Percentiles rank a stretch among this genome's conserved stretches.
Conservation (phyloP, 352 stramenopile genomes). For the Hyaloperonospora brassicae region DNA sequence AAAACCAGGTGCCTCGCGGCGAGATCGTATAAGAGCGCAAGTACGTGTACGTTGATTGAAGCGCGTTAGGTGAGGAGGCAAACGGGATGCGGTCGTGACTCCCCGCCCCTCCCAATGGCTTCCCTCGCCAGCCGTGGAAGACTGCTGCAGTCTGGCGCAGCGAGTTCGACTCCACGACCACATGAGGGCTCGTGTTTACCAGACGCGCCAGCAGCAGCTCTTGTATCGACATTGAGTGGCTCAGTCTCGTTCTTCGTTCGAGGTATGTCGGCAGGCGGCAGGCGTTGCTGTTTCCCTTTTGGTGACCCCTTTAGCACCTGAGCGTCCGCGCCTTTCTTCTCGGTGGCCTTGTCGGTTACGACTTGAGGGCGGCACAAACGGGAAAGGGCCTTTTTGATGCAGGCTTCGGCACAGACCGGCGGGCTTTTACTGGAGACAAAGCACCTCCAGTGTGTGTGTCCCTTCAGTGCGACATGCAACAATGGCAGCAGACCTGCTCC, state of each 20-base stretch:
- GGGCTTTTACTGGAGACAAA: no score
- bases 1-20: background rate
- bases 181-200: conserved; percentile 12
- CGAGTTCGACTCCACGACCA: background rate
- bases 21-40: no score
- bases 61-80: background rate
- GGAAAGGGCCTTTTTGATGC: no score
- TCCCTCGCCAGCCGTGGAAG: background rate
- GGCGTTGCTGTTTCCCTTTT: background rate
- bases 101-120: background rate
- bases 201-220: background rate
- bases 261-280: background rate
- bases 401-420: no score
- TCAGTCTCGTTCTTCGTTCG: background rate
- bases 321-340: conserved; percentile 1
- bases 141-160: background rate
- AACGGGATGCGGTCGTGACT: no score
- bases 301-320: conserved; percentile 1
- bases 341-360: conserved; percentile 2
- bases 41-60: background rate
- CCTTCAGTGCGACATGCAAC: background rate
- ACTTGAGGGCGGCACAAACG: no score
- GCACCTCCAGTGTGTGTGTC: background rate
- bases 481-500: no score
- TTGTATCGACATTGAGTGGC: background rate